phyloP scores from a whole-genome alignment of 768 basidiomycete species.

The Albatrellus ellisii region DNA sequence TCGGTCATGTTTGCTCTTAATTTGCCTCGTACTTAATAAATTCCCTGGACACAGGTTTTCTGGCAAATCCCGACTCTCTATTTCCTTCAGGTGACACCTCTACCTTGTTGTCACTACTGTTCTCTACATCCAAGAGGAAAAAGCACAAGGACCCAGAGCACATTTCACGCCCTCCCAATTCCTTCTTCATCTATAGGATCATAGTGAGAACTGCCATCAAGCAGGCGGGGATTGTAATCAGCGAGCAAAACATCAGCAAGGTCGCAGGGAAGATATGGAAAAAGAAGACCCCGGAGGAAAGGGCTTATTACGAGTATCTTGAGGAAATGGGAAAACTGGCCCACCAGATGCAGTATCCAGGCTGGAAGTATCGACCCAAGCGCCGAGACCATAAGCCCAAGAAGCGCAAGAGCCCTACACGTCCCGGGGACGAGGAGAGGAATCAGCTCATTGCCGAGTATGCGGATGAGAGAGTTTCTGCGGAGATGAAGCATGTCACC shows the following conservation, averaged over 20 bases:
- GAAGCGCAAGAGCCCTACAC: constrained; percentile 10
- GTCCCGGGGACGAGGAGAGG: constrained; percentile 7
- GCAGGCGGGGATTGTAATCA: constrained; percentile 7
- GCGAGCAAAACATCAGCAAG: constrained; percentile 14
- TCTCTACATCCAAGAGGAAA: no score
- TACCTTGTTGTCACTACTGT: no score
- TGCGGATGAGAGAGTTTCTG: constrained; percentile 2
- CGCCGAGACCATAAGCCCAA: constrained; percentile 3
- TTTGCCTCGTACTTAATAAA: no score
- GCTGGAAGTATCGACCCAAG: constrained; percentile 14
- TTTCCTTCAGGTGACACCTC: no score
- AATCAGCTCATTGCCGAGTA: constrained; percentile 9
- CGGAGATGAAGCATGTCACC: constrained; percentile 2
- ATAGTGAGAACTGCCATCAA: no score
- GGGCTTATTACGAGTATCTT: constrained; percentile 13
- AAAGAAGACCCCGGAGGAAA: constrained; percentile 12
- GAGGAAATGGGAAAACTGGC: constrained; percentile 14
- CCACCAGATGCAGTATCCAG: constrained; percentile 15
- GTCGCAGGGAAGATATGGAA: constrained; percentile 17
- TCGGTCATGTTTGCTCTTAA: no score
- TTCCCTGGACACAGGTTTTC: no score
- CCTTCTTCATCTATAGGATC: constrained; percentile 17
- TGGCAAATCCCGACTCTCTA: no score
- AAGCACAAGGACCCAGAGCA: constrained; percentile 7
- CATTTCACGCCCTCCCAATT: constrained; percentile 15